Evolutionary conservation across 192 early-diverging fungal genomes (phyloP).

Genomic region (Gaertneriomyces semiglobifer): DNA sequence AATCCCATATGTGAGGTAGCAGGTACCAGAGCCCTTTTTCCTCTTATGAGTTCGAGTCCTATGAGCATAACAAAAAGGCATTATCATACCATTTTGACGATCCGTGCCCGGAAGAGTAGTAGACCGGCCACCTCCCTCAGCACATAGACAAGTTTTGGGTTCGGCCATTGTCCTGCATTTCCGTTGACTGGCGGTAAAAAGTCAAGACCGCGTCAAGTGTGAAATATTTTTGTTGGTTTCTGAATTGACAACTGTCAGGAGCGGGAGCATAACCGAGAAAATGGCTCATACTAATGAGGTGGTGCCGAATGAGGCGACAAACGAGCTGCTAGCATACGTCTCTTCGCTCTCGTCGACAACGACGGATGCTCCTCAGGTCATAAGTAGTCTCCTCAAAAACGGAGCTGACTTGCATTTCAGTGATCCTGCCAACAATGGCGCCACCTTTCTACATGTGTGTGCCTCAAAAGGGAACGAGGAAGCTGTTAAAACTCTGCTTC

Average conservation of each 20-base stretch:
- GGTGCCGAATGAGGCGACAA: neutral
- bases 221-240: neutral
- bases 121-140: neutral
- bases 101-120: slow-evolving; percentile 5
- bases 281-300: neutral
- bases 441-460: slow-evolving; percentile 24
- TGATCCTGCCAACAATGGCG: slow-evolving; percentile 5
- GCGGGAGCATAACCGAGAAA: neutral
- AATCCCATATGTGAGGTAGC: slow-evolving; percentile 28
- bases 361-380: neutral
- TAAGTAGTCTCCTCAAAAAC: neutral
- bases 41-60: neutral
- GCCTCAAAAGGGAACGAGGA: slow-evolving; percentile 23
- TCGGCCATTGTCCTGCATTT: neutral
- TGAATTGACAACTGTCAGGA: neutral
- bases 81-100: neutral
- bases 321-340: slow-evolving; percentile 9
- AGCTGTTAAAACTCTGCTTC: slow-evolving; percentile 24
- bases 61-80: neutral
- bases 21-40: slow-evolving; percentile 27
- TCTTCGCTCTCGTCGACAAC: slow-evolving; percentile 7
- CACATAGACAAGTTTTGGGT: neutral
- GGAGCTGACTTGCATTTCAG: slow-evolving; percentile 9
- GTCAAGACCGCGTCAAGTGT: neutral
- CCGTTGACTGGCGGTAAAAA: neutral